phyloP scores from a whole-genome alignment of 2,329 filamentous ascomycete genomes.

The Thielaviopsis punctulata region DNA sequence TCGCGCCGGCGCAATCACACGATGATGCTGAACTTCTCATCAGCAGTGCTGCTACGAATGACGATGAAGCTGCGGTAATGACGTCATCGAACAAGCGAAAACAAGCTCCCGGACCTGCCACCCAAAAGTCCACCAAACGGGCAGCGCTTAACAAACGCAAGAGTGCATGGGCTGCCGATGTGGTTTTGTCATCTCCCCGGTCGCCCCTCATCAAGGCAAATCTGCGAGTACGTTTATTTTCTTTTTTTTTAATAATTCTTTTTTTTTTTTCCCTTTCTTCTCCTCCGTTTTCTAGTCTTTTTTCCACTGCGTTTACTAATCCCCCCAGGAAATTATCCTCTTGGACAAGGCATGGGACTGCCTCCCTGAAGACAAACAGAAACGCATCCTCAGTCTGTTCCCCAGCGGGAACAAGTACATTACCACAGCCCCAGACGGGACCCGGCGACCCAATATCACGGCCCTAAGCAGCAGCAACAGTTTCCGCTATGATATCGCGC shows the following conservation, averaged over 20 bases:
- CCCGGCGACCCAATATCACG: constrained; percentile 25
- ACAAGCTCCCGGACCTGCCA: neutral
- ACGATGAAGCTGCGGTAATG: neutral
- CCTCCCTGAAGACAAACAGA: neutral
- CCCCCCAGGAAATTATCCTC: constrained; percentile 7
- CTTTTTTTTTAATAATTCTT: no score
- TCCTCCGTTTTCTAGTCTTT: neutral
- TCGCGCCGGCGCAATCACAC: neutral
- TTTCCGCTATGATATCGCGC: constrained; percentile 29
- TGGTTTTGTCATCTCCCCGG: constrained; percentile 2
- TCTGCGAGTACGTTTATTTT: constrained; percentile 3
- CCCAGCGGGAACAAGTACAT: constrained; percentile 18
- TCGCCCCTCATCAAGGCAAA: constrained; percentile 8
- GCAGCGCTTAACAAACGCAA: neutral
- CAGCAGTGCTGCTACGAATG: no score
- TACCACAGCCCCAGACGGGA: constrained; percentile 19
- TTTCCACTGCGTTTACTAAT: neutral
- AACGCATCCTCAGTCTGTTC: constrained; percentile 2
- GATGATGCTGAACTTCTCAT: neutral
- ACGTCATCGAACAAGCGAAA: neutral
- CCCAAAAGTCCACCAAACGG: neutral
- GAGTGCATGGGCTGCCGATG: constrained; percentile 5
- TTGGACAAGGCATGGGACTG: constrained; percentile 6
- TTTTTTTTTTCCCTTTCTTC: neutral
- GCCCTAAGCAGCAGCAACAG: constrained; percentile 29